A percentile compares a stretch with the other conserved stretches of the same genome.
phyloP scores from a whole-genome alignment of 805 yeast species.

The Lipomyces orientalis region DNA sequence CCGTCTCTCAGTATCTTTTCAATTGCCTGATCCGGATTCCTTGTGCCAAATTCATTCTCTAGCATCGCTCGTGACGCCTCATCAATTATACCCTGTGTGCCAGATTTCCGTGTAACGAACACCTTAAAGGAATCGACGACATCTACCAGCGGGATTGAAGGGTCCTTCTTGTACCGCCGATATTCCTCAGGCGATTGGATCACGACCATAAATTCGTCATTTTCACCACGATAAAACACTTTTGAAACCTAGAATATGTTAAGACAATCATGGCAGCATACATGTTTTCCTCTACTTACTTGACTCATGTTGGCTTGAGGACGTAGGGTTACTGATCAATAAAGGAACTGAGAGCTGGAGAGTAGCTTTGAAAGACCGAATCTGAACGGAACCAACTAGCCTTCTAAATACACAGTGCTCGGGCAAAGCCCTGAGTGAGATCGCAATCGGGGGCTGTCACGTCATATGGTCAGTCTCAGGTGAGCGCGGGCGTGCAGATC shows the following conservation, averaged over 20 bases:
- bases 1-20: conserved; percentile 67
- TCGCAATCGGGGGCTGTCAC: not conserved
- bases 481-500: not conserved
- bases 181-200: conserved; percentile 59
- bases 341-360: not conserved
- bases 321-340: not conserved
- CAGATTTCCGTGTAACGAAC: conserved; percentile 61
- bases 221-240: conserved; percentile 57
- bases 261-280: not conserved
- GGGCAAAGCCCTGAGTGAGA: not conserved
- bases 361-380: not conserved
- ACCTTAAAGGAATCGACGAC: conserved; percentile 69
- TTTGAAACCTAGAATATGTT: conserved; percentile 13
- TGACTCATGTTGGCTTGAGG: not conserved
- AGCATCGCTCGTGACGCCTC: conserved; percentile 72
- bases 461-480: not conserved
- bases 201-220: conserved; percentile 69
- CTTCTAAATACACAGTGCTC: not conserved
- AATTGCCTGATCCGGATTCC: conserved; percentile 61
- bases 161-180: conserved; percentile 55
- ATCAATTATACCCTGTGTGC: conserved; percentile 72
- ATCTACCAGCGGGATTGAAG: conserved; percentile 61
- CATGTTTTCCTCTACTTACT: not conserved
- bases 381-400: not conserved
- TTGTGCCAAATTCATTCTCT: conserved; percentile 68